Conservation (phyloP, 2,329 filamentous ascomycete species). For the Thelonectria discophora region DNA sequence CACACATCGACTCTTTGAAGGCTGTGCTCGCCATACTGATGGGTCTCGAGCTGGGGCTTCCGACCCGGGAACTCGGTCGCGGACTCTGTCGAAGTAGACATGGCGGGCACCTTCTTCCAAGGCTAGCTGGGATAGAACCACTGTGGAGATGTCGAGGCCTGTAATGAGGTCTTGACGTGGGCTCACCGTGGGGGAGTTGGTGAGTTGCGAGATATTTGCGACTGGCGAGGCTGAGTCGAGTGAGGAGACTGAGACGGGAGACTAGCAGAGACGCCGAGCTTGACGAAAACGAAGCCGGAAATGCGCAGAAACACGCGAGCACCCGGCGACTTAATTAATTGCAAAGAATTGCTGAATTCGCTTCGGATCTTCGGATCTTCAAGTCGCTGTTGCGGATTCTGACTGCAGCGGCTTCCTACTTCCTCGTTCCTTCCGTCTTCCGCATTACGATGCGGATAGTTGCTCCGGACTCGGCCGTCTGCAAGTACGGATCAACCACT, state of each 20-base stretch:
- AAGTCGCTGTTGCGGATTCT: background rate
- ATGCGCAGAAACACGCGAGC: no score
- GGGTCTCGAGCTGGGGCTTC: slow-evolving; percentile 46
- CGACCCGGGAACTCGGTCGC: slow-evolving; percentile 18
- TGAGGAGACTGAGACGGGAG: no score
- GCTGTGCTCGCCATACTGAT: slow-evolving; percentile 51
- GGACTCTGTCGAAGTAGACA: background rate
- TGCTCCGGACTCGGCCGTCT: background rate
- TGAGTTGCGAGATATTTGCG: background rate
- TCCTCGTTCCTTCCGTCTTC: slow-evolving; percentile 30
- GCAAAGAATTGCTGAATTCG: no score
- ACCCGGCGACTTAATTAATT: no score
- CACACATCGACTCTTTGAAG: slow-evolving; percentile 59
- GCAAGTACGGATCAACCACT: background rate
- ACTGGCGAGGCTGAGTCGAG: background rate
- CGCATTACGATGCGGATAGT: slow-evolving; percentile 1
- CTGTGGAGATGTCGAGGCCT: slow-evolving; percentile 9
- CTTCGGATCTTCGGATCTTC: slow-evolving; percentile 12
- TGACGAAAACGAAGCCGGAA: no score
- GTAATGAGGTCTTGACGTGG: background rate
- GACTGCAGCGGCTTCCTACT: slow-evolving; percentile 23
- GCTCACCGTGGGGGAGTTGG: background rate
- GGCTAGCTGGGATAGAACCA: slow-evolving; percentile 2
- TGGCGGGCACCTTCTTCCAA: slow-evolving; percentile 1
- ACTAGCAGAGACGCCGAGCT: no score